Base-by-base conservation (phyloP, 768 basidiomycete species). In the Cystobasidium ongulense region DNA sequence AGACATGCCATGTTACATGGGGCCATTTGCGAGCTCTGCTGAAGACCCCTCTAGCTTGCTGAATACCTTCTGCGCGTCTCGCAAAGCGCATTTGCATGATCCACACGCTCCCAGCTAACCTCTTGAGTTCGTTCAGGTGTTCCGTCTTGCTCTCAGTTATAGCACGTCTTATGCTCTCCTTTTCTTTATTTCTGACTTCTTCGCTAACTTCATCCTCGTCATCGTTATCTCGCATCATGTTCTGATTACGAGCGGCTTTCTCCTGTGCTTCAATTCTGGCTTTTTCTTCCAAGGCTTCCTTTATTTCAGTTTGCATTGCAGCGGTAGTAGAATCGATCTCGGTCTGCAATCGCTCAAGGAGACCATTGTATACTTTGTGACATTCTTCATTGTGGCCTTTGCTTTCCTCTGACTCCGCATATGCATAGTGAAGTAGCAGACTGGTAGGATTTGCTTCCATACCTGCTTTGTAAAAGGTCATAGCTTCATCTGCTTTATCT, bases 31-130 rank as follows among this genome's bases (percentile, higher is more conserved):
- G 85, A 13, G 92, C 91, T 81, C 88, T 89, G 23, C 85, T 86
- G 78, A 98, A 98, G 5, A 92, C 82, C 0, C 84, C 83, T 70
- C 94, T 84, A 46, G 89, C 88, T 1, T 88, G 84, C 81, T 90
- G 90, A 77, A 91, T 86, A 23, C 91, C 91, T 83, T 95, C 91
- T 2, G 93, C 88, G 52, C 96, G 85, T 75, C 91, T 83, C 15
- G 89, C 89, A 78, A 94, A 97, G 11, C 95, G 86, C 89, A 98
- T 95, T 80, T 94, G 92, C 85, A 92, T 88, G 80, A 84, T 82
- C 84, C 84, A 85, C 17, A 93, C 85, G 17, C 87, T 91, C 41
- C 91, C 84, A 8, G 90, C 91, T 54, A 86, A 86, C 77, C 86
- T 83, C 75, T 80, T 78, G 23, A 88, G 78, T 36, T 80, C 81